phyloP scores from a whole-genome alignment of 352 stramenopile genomes.

The Plasmopara viticola region DNA sequence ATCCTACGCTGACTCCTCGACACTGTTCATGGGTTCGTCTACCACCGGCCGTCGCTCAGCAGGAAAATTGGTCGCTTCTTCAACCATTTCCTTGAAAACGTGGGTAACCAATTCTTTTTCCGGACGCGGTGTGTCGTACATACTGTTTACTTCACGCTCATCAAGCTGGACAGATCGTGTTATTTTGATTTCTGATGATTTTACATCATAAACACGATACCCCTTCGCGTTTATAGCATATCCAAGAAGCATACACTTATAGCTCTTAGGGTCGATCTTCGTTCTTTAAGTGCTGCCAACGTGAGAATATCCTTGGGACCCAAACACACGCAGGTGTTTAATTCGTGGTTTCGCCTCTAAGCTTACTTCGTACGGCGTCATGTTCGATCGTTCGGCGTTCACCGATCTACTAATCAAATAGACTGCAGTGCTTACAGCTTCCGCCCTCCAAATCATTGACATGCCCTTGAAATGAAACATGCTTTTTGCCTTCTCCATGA shows the following conservation, averaged over 20 bases:
- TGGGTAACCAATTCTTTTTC: neutral
- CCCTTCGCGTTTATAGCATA: constrained; percentile 5
- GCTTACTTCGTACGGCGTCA: neutral
- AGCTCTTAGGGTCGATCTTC: neutral
- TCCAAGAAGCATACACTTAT: neutral
- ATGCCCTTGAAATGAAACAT: neutral
- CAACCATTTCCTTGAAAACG: neutral
- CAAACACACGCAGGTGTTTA: neutral
- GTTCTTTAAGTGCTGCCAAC: neutral
- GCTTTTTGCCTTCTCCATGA: neutral
- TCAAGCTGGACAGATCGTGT: neutral
- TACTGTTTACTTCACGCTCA: too few relatives aligned
- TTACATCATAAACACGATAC: constrained; percentile 13
- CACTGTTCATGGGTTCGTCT: neutral
- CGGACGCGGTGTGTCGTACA: too few relatives aligned
- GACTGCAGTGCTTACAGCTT: neutral
- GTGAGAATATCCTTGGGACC: neutral
- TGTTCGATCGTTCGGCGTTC: neutral
- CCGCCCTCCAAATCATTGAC: neutral
- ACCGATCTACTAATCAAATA: neutral
- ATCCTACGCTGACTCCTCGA: neutral
- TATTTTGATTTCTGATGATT: constrained; percentile 8
- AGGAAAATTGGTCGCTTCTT: neutral
- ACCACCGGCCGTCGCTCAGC: too few relatives aligned
- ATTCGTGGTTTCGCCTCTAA: neutral